Percentiles rank a stretch among this genome's conserved stretches.
phyloP scores from a whole-genome alignment of 202 grass and related monocot genomes.

The Schoenoplectus tabernaemontani region DNA sequence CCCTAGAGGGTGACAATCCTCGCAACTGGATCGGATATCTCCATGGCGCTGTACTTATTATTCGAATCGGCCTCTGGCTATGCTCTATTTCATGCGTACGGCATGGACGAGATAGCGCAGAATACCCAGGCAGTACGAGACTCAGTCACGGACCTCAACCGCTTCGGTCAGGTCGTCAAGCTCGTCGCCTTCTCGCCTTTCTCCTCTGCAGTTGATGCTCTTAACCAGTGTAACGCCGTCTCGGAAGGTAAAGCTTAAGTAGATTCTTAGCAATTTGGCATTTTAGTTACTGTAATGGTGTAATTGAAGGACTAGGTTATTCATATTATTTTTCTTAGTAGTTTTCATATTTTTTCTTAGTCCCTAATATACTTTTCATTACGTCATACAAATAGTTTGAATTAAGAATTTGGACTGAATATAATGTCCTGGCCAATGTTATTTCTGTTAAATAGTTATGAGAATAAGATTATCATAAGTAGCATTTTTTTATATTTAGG shows the following conservation, averaged over 20 bases:
- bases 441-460: too few species aligned
- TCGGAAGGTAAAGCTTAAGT: slow-evolving; percentile 44
- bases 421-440: too few species aligned
- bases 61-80: slow-evolving; percentile 84
- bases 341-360: neutral
- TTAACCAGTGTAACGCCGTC: slow-evolving; percentile 90
- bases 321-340: too few species aligned
- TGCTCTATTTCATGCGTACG: slow-evolving; percentile 71
- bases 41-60: slow-evolving; percentile 71
- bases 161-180: slow-evolving; percentile 89
- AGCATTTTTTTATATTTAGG: slow-evolving; percentile 25
- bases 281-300: neutral
- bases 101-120: slow-evolving; percentile 80
- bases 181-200: slow-evolving; percentile 77
- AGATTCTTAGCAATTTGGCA: neutral
- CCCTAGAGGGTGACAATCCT: neutral
- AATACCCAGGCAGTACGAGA: slow-evolving; percentile 72
- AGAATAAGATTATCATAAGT: neutral
- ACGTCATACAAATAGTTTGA: neutral
- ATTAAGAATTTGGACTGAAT: neutral
- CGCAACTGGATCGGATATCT: slow-evolving; percentile 6
- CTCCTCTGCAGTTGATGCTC: slow-evolving; percentile 67
- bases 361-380: neutral
- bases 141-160: slow-evolving; percentile 71
- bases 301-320: neutral